Evolutionary conservation across 371 early-diverging fungal genomes (phyloP), one percentile per base, ranked within the genome.

Genomic region (Gilbertella persicaria): DNA sequence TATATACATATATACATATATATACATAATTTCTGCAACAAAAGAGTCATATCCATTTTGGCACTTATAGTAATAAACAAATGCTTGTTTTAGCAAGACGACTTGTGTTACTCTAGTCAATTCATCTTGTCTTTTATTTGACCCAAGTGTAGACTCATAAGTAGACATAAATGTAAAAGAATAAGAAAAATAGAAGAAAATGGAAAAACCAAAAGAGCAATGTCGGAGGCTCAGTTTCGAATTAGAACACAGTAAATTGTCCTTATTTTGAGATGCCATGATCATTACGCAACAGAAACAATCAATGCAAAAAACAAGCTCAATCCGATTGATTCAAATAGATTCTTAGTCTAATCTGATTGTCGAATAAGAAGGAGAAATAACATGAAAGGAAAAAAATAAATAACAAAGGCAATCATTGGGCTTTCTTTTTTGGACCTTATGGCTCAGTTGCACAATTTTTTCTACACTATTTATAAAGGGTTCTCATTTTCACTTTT

Each of bases 401-500:
- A 19, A 45, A 45, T 21, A 26, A 20, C 29, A 52, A n/a, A 30
- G 33, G 14, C 17, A 41, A n/a, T n/a, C n/a, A n/a, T n/a, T n/a
- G n/a, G n/a, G n/a, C n/a, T n/a, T n/a, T n/a, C n/a, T n/a, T n/a
- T n/a, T n/a, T n/a, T n/a, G n/a, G n/a, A n/a, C n/a, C n/a, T n/a
- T n/a, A n/a, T n/a, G n/a, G n/a, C n/a, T n/a, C 23, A 21, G 35
- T 35, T 36, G 36, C 20, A 21, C 26, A 40, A 20, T 8, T 21
- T n/a, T n/a, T 17, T 40, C 40, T 20, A 40, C 40, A 40, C 17
- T 17, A 40, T 21, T 20, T 17, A 40, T 17, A 40, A 10, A 16
- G 40, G 9, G 8, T n/a, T 2, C 40, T 20, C n/a, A n/a, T 17
- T 40, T 40, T 40, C 8, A 13, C 1, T 2, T 40, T 40, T 40